phyloP scores from a whole-genome alignment of 176 grass and related monocot species.

The Oryza coarctata region DNA sequence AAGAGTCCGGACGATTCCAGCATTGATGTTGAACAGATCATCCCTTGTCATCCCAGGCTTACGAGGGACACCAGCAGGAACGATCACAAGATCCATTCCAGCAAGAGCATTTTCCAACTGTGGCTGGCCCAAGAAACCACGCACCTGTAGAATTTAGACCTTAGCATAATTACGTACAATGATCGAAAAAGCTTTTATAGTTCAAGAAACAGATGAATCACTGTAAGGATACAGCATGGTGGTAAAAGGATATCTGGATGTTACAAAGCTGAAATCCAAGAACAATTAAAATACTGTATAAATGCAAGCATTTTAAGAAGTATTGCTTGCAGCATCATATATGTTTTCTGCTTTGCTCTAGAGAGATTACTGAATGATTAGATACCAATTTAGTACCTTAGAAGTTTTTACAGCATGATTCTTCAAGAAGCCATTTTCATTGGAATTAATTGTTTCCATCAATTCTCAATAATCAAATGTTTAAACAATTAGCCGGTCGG shows the following conservation, averaged over 20 bases:
- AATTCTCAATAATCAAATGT: background rate
- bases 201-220: background rate
- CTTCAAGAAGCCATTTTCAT: background rate
- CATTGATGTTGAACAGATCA: conserved; percentile 97
- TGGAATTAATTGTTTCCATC: background rate
- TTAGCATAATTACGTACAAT: conserved; percentile 1
- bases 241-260: background rate
- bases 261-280: background rate
- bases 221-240: background rate
- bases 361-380: background rate
- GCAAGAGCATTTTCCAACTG: conserved; percentile 78
- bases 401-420: background rate
- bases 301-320: background rate
- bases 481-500: background rate
- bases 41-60: conserved; percentile 96
- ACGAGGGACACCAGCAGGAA: conserved; percentile 85
- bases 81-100: conserved; percentile 92
- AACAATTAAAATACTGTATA: background rate
- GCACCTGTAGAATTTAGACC: conserved; percentile 50
- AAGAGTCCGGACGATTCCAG: conserved; percentile 75
- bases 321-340: background rate
- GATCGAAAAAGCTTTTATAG: background rate
- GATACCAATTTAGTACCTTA: background rate
- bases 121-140: conserved; percentile 76
- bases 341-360: background rate